Evolutionary conservation across 148 eudicot genomes (phyloP).

Genomic region (Amaranthus hypochondriacus): DNA sequence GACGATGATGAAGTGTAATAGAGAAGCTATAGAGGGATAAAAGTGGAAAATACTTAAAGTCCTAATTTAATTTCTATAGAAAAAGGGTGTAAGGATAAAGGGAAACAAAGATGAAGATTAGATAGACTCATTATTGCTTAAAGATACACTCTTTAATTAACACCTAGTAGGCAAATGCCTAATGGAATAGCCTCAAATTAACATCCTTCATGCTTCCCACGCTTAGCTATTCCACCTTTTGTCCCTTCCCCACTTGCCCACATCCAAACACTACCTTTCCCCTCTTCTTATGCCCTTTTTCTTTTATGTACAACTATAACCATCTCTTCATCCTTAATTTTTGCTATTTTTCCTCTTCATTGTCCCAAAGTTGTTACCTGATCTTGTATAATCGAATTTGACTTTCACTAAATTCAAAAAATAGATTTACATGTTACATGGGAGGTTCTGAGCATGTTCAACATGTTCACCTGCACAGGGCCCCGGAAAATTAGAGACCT

Average conservation of each 20-base stretch:
- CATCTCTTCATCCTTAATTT: constrained; percentile 1
- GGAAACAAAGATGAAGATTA: not conserved
- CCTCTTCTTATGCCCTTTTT: not conserved
- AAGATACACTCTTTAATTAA: constrained; percentile 7
- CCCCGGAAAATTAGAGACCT: too few relatives aligned
- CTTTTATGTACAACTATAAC: not conserved
- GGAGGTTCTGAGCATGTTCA: too few relatives aligned
- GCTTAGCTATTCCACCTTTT: not conserved
- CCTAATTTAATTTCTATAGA: not conserved
- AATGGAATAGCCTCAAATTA: constrained; percentile 4
- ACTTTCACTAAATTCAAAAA: too few relatives aligned
- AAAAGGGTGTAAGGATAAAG: not conserved
- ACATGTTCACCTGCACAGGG: too few relatives aligned
- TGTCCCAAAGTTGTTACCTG: constrained; percentile 15
- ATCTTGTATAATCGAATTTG: not conserved
- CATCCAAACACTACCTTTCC: constrained; percentile 21
- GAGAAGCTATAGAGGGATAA: too few relatives aligned
- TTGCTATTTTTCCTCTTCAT: constrained; percentile 11
- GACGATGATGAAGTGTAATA: too few relatives aligned
- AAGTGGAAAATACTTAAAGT: too few relatives aligned
- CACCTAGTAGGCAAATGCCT: not conserved
- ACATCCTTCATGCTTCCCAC: constrained; percentile 21
- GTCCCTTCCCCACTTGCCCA: not conserved
- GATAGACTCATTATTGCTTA: constrained; percentile 6
- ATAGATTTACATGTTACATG: too few relatives aligned